A percentile compares a stretch with the other conserved stretches of the same genome.
Conservation (phyloP, 306 rosid genomes). For the Sicyos edulis region DNA sequence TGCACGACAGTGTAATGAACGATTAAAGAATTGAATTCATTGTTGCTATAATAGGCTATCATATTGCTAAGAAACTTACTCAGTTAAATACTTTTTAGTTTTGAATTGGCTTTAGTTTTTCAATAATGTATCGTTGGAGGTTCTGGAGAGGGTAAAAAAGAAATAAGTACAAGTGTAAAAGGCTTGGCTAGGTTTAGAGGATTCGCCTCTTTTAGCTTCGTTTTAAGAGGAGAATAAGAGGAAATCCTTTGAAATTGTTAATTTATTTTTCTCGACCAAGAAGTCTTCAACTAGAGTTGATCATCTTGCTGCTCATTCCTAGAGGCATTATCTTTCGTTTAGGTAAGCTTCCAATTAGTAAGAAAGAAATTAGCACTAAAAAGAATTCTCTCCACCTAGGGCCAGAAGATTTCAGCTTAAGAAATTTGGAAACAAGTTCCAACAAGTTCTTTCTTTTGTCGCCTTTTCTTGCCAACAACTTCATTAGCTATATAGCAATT, state of each 20-base stretch:
- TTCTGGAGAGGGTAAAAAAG: not conserved
- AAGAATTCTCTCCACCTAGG: not conserved
- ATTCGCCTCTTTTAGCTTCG: not conserved
- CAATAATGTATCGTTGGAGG: not conserved
- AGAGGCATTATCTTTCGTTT: not conserved
- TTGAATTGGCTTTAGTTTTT: not conserved
- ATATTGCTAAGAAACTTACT: not conserved
- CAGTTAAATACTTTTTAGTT: not conserved
- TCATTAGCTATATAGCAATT: not conserved
- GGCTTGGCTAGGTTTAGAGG: constrained; percentile 1
- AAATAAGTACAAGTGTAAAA: not conserved
- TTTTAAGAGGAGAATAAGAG: not conserved
- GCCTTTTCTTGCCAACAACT: not conserved
- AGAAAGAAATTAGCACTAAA: not conserved
- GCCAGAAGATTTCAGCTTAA: not conserved
- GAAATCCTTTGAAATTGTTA: not conserved
- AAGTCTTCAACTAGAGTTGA: not conserved
- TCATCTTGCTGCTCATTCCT: not conserved
- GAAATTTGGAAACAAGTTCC: not conserved
- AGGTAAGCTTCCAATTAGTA: not conserved
- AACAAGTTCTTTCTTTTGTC: not conserved
- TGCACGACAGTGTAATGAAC: not conserved
- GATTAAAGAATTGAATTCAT: not conserved
- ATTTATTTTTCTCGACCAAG: not conserved
- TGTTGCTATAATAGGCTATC: not conserved